Base-by-base conservation (phyloP, 805 yeast genomes). In the Candida boidinii region DNA sequence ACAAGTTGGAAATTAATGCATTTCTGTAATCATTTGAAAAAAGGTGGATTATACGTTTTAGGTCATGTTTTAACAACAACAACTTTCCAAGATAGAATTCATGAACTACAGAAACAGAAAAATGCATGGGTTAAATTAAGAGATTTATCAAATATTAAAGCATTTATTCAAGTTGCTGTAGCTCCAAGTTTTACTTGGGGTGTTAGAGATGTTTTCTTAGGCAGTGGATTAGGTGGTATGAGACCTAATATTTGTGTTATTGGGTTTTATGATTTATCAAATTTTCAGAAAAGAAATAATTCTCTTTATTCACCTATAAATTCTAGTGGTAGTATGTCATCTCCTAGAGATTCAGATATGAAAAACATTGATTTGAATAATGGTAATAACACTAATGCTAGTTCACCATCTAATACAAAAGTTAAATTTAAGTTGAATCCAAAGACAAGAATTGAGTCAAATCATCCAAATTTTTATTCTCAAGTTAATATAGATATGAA, bases 211-310 rank as follows among this genome's bases (percentile, higher is more conserved):
- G 87, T 92, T 8, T 87, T 74, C 38, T 55, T 90, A 38, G 96
- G 96, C 0, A 82, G 95, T 3, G 99, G 99, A 0, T 63, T 92
- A n/a, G 99, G 99, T 7, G 96, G 96, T 10, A 92, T 92, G 98
- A 80, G 75, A 47, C 98, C 98, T 2, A 92, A 92, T 51, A 88
- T 92, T 33, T 85, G 96, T 0, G 94, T 92, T 0, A 39, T 92
- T 21, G 97, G 97, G 0, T 87, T 87, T 48, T 84, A 79, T 45
- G 95, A 90, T 49, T 63, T 79, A 38, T 40, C 48, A 3, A 42
- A 32, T 23, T 49, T 44, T 35, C 49, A 27, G 6, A 29, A 26
- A 5, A n/a, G n/a, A n/a, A n/a, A n/a, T n/a, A n/a, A n/a, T n/a
- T 9, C 9, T 8, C 9, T n/a, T n/a, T n/a, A n/a, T n/a, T n/a